Conservation (phyloP, 768 basidiomycete genomes). For the Leucocoprinus birnbaumii region DNA sequence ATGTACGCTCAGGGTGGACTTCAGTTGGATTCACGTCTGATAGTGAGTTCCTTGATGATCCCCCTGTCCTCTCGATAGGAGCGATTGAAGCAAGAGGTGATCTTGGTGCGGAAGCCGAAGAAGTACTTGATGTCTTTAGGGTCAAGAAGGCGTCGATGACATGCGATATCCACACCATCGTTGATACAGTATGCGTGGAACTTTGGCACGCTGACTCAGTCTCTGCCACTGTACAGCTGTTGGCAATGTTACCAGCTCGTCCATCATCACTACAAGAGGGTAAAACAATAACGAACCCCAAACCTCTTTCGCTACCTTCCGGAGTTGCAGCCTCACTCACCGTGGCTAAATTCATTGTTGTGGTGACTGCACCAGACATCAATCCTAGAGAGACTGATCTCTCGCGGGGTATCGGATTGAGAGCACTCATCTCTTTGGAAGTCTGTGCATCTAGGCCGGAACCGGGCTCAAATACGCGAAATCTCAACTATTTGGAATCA, state of each 20-base stretch:
- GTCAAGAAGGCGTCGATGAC: conserved; percentile 22
- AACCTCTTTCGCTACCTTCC: conserved; percentile 35
- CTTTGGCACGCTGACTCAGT: conserved; percentile 30
- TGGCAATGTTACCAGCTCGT: conserved; percentile 33
- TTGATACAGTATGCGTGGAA: conserved; percentile 27
- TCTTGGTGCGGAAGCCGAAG: conserved; percentile 42
- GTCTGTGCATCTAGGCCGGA: conserved; percentile 49
- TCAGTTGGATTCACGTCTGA: conserved; percentile 28
- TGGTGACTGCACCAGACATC: conserved; percentile 77
- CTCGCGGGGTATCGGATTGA: conserved; percentile 65
- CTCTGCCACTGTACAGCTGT: conserved; percentile 37
- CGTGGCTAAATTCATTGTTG: conserved; percentile 58
- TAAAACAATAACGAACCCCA: background rate
- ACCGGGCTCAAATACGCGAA: conserved; percentile 34
- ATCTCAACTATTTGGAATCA: conserved; percentile 34
- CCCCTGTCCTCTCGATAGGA: conserved; percentile 55
- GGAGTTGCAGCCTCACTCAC: conserved; percentile 58
- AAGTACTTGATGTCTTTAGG: conserved; percentile 36
- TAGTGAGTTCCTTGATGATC: conserved; percentile 41
- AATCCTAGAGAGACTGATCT: conserved; percentile 70
- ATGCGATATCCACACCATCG: conserved; percentile 16
- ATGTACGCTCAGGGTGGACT: conserved; percentile 39
- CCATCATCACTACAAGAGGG: conserved; percentile 12
- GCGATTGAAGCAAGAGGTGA: conserved; percentile 51
- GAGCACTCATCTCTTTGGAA: conserved; percentile 49